These are phyloP conservation scores for Fragilariopsis cylindrus DNA, from an alignment of 108 stramenopile species.

Conservation along the genomic window DNA sequence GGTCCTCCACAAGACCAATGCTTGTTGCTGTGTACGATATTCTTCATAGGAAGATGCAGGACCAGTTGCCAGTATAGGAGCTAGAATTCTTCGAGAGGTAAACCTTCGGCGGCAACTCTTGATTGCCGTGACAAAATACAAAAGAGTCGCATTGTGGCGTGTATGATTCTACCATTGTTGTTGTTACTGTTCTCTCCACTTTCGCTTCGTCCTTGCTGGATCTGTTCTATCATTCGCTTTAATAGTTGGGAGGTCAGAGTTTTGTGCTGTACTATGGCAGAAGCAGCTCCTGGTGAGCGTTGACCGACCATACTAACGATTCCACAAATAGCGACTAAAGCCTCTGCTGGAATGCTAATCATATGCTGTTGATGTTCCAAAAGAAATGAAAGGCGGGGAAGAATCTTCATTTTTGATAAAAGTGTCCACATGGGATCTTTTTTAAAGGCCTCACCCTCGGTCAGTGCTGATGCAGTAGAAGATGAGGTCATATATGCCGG, in stretches of 20 bases:
- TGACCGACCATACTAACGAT: constrained; percentile 74
- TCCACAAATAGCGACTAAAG: constrained; percentile 58
- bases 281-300: constrained; percentile 82
- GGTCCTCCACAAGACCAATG: constrained; percentile 66
- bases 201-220: background rate
- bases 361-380: constrained; percentile 31
- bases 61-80: constrained; percentile 33
- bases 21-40: constrained; percentile 48
- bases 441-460: constrained; percentile 77
- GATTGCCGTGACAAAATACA: constrained; percentile 79
- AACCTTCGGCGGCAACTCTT: constrained; percentile 51
- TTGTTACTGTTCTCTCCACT: background rate
- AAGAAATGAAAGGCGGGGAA: constrained; percentile 72
- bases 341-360: constrained; percentile 37
- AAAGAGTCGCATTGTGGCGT: constrained; percentile 56
- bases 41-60: constrained; percentile 32
- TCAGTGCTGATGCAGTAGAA: constrained; percentile 67
- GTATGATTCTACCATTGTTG: constrained; percentile 11
- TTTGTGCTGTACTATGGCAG: constrained; percentile 73
- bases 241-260: constrained; percentile 41
- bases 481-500: constrained; percentile 74
- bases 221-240: constrained; percentile 4
- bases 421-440: constrained; percentile 86
- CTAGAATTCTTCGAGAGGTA: constrained; percentile 35
- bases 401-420: constrained; percentile 80